These are phyloP conservation scores for Chlorella sp. DNA, from an alignment of 139 green algal species.

Conservation along the genomic window DNA sequence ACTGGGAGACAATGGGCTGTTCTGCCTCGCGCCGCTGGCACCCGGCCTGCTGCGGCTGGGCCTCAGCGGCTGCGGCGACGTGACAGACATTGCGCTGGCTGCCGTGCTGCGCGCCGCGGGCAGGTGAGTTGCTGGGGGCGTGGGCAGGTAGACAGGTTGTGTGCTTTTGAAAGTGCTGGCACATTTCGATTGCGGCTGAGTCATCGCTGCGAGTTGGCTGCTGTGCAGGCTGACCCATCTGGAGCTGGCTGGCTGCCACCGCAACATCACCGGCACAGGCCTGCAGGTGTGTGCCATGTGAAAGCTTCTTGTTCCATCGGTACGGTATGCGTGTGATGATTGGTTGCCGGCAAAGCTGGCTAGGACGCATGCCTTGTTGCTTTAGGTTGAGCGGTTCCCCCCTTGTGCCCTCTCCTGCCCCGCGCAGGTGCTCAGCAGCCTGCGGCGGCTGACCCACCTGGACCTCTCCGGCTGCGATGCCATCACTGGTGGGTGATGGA, in stretches of 20 bases:
- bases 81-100: constrained; percentile 18
- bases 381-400: too few relatives aligned
- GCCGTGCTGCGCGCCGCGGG: constrained; percentile 4
- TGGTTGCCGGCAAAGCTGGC: too few relatives aligned
- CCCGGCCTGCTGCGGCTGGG: not conserved
- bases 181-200: too few relatives aligned
- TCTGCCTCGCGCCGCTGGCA: not conserved
- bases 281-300: constrained; percentile 8
- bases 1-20: not conserved
- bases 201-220: not conserved
- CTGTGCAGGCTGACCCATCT: not conserved
- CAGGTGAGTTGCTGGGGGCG: too few relatives aligned
- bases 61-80: constrained; percentile 9
- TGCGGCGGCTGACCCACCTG: constrained; percentile 7
- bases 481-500: not conserved
- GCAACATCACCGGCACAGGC: constrained; percentile 19
- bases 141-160: too few relatives aligned
- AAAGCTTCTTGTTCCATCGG: too few relatives aligned
- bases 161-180: too few relatives aligned
- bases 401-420: too few relatives aligned
- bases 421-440: not conserved
- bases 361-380: too few relatives aligned
- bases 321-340: too few relatives aligned
- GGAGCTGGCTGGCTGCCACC: constrained; percentile 29
- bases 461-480: constrained; percentile 29